Percentiles rank a stretch among this genome's conserved stretches.
These are phyloP conservation scores for bread wheat (Triticum aestivum) DNA, from an alignment of 176 grass and related monocot species.

Conservation along the genomic window IWGSC_CS_RefSeq_v2.1 NC_057812.1:250361998-250362497, in stretches of 20 bases:
- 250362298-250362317: background rate
- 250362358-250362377: background rate
- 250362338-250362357: background rate
- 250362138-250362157: background rate
- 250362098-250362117: background rate
- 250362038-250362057: background rate
- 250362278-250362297: background rate
- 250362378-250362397: background rate
- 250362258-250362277: background rate
- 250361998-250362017: background rate
- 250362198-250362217: background rate
- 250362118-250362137: background rate
- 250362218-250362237: background rate
- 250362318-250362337: background rate
- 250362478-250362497: slow-evolving; percentile 1
- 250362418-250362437: background rate
- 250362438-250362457: background rate
- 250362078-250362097: background rate
- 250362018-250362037: slow-evolving; percentile 6
- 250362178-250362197: background rate
- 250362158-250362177: background rate
- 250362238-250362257: background rate
- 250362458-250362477: background rate
- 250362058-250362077: background rate
- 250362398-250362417: background rate